Conservation (phyloP, 2,329 filamentous ascomycete genomes). For the Aspergillus proliferans region DNA sequence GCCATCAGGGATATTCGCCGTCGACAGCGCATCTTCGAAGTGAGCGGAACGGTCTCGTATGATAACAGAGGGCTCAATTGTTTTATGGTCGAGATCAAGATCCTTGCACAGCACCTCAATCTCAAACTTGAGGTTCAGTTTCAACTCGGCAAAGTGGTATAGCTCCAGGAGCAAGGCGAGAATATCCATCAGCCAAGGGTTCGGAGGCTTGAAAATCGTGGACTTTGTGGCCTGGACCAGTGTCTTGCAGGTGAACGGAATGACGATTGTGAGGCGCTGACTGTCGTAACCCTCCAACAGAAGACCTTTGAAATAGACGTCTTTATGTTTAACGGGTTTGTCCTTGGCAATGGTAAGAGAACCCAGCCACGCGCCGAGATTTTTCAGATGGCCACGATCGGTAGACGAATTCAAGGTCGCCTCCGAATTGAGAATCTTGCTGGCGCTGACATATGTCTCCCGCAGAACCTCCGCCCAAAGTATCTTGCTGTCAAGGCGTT, state of each 20-base stretch:
- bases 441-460: slow-evolving; percentile 83
- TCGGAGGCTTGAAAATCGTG: slow-evolving; percentile 85
- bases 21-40: slow-evolving; percentile 50
- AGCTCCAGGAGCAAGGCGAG: slow-evolving; percentile 84
- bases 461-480: slow-evolving; percentile 86
- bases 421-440: slow-evolving; percentile 85
- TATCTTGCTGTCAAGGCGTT: slow-evolving; percentile 68
- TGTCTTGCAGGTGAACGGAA: slow-evolving; percentile 97
- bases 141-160: slow-evolving; percentile 87
- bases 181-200: slow-evolving; percentile 97
- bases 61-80: slow-evolving; percentile 77
- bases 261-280: slow-evolving; percentile 82
- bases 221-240: slow-evolving; percentile 78
- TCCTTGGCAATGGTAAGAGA: slow-evolving; percentile 87
- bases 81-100: slow-evolving; percentile 83
- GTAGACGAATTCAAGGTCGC: slow-evolving; percentile 74
- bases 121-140: slow-evolving; percentile 96
- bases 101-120: slow-evolving; percentile 97
- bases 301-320: slow-evolving; percentile 94
- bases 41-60: slow-evolving; percentile 70
- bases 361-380: slow-evolving; percentile 88
- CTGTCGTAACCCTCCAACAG: slow-evolving; percentile 90
- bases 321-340: slow-evolving; percentile 91
- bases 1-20: slow-evolving; percentile 57
- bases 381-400: slow-evolving; percentile 85